Conservation (phyloP, 306 rosid species). For the Sophora flavescens region DNA sequence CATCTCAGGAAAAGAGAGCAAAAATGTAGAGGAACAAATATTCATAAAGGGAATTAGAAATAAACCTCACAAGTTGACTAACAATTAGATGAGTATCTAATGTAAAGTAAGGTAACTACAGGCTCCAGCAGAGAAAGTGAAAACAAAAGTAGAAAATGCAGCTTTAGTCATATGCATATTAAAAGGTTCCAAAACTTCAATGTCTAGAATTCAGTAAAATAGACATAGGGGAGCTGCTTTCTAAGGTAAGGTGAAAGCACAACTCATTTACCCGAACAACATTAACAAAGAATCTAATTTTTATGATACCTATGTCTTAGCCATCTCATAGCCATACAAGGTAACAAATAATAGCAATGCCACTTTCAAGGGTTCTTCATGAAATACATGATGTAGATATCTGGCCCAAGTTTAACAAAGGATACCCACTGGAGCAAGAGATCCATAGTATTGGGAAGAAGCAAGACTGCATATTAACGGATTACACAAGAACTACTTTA, state of each 20-base stretch:
- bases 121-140: constrained; percentile 1
- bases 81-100: constrained; percentile 1
- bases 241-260: neutral
- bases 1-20: neutral
- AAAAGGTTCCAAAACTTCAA: neutral
- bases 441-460: neutral
- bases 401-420: neutral
- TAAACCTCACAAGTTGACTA: constrained; percentile 13
- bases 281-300: neutral
- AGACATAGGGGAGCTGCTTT: neutral
- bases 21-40: constrained; percentile 10
- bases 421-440: neutral
- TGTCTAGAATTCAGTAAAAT: neutral
- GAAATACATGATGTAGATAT: neutral
- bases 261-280: neutral
- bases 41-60: constrained; percentile 11
- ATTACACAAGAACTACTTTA: neutral
- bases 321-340: neutral
- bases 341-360: neutral
- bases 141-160: neutral
- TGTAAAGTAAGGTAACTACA: constrained; percentile 6
- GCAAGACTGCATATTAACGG: neutral
- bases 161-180: neutral
- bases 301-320: constrained; percentile 16
- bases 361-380: neutral